A percentile compares a stretch with the other conserved stretches of the same genome.
Evolutionary conservation across 305 asterid genomes (phyloP).

Genomic region (Fraxinus sp.): DNA sequence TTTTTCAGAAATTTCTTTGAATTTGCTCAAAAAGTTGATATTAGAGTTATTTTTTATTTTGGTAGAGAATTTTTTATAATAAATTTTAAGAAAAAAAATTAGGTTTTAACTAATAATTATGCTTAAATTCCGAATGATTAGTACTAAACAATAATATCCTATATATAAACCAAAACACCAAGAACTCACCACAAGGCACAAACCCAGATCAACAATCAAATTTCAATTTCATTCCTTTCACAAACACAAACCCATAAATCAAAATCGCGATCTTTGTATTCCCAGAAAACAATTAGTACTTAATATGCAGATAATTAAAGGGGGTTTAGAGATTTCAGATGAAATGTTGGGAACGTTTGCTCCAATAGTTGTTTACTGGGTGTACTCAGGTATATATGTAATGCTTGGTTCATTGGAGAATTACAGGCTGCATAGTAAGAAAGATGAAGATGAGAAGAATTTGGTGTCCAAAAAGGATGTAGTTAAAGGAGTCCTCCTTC

Average conservation of each 20-base stretch:
- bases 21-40: neutral
- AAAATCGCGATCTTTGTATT: neutral
- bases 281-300: neutral
- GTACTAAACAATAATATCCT: neutral
- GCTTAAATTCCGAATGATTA: neutral
- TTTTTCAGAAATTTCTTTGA: neutral
- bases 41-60: neutral
- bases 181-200: neutral
- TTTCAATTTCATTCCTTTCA: neutral
- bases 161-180: neutral
- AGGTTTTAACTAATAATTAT: neutral
- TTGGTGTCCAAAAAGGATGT: slow-evolving; percentile 70
- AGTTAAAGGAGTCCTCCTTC: slow-evolving; percentile 83
- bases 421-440: slow-evolving; percentile 72
- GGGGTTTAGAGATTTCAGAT: slow-evolving; percentile 53
- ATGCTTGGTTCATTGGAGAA: slow-evolving; percentile 59
- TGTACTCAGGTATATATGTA: slow-evolving; percentile 69
- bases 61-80: neutral
- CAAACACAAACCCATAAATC: neutral
- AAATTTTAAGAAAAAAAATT: neutral
- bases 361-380: slow-evolving; percentile 77
- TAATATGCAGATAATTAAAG: slow-evolving; percentile 38
- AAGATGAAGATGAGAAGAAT: slow-evolving; percentile 88
- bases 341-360: slow-evolving; percentile 74
- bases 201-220: neutral